Evolutionary conservation across 2,329 filamentous ascomycete genomes (phyloP).

Genomic region (Ampelomyces quisqualis): DNA sequence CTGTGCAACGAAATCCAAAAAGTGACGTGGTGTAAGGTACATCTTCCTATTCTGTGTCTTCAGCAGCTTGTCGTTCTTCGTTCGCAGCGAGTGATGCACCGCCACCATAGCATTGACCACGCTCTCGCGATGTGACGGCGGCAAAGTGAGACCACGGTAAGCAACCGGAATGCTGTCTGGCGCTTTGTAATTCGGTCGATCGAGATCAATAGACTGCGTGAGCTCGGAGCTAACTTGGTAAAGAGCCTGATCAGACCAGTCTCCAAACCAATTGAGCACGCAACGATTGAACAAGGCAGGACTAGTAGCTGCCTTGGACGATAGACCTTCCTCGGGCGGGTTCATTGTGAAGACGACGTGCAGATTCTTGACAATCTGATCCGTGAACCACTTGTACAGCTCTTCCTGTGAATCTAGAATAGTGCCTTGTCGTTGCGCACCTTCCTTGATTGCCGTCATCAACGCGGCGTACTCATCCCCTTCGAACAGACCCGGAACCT

Average conservation of each 20-base stretch:
- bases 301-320: constrained; percentile 95
- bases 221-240: constrained; percentile 97
- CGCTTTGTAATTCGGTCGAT: constrained; percentile 79
- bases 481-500: constrained; percentile 97
- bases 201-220: constrained; percentile 93
- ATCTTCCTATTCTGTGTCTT: constrained; percentile 92
- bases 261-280: constrained; percentile 99
- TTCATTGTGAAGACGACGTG: constrained; percentile 99
- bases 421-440: constrained; percentile 90
- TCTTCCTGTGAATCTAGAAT: constrained; percentile 97
- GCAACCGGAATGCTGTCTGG: constrained; percentile 92
- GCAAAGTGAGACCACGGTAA: constrained; percentile 80
- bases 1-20: constrained; percentile 95
- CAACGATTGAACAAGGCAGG: constrained; percentile 99
- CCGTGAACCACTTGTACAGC: constrained; percentile 99
- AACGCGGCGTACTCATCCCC: constrained; percentile 98
- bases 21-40: constrained; percentile 93
- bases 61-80: constrained; percentile 82
- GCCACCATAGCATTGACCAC: constrained; percentile 99
- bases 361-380: constrained; percentile 97
- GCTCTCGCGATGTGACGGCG: constrained; percentile 85
- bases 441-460: constrained; percentile 99
- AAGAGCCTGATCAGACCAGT: constrained; percentile 98
- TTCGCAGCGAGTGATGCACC: constrained; percentile 90
- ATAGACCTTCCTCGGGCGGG: constrained; percentile 89